Evolutionary conservation across 768 basidiomycete species (phyloP).

Genomic region (Boletus reticuloceps): DNA sequence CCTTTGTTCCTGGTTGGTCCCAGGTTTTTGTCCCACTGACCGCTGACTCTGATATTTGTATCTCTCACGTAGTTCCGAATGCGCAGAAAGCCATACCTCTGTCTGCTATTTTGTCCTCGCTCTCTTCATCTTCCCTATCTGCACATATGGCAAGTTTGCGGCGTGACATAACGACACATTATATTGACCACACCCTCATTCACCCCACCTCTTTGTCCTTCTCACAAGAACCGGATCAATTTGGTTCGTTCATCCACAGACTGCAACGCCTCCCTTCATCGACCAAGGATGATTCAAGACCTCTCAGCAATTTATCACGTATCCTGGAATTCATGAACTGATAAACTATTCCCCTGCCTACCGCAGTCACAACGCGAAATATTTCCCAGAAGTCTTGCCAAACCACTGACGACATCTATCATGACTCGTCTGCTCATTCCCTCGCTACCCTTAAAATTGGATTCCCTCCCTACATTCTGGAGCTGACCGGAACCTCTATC

Average conservation of each 20-base stretch:
- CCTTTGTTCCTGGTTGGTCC: slow-evolving; percentile 47
- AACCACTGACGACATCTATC: slow-evolving; percentile 57
- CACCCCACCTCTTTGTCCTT: slow-evolving; percentile 47
- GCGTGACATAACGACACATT: slow-evolving; percentile 59
- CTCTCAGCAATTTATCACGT: slow-evolving; percentile 52
- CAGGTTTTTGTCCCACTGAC: slow-evolving; percentile 27
- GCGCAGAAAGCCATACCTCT: slow-evolving; percentile 52
- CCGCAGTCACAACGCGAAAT: slow-evolving; percentile 43
- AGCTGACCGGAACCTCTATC: slow-evolving; percentile 54
- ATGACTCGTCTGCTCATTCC: slow-evolving; percentile 67
- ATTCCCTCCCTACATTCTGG: slow-evolving; percentile 60
- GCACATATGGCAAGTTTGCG: slow-evolving; percentile 58
- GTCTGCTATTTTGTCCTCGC: slow-evolving; percentile 53
- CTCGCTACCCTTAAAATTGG: slow-evolving; percentile 64
- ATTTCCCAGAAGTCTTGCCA: slow-evolving; percentile 59
- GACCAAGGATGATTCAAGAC: slow-evolving; percentile 33
- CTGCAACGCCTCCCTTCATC: slow-evolving; percentile 49
- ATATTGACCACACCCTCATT: slow-evolving; percentile 56
- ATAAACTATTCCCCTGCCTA: slow-evolving; percentile 54
- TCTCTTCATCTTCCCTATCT: slow-evolving; percentile 53
- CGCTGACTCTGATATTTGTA: neutral
- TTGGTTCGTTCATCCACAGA: slow-evolving; percentile 38
- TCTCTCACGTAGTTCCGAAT: slow-evolving; percentile 49
- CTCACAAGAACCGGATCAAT: slow-evolving; percentile 33
- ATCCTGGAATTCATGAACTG: slow-evolving; percentile 63